A percentile compares a stretch with the other conserved stretches of the same genome.
Evolutionary conservation across 2,329 filamentous ascomycete species (phyloP).

Genomic region (Pseudogymnoascus sp.): DNA sequence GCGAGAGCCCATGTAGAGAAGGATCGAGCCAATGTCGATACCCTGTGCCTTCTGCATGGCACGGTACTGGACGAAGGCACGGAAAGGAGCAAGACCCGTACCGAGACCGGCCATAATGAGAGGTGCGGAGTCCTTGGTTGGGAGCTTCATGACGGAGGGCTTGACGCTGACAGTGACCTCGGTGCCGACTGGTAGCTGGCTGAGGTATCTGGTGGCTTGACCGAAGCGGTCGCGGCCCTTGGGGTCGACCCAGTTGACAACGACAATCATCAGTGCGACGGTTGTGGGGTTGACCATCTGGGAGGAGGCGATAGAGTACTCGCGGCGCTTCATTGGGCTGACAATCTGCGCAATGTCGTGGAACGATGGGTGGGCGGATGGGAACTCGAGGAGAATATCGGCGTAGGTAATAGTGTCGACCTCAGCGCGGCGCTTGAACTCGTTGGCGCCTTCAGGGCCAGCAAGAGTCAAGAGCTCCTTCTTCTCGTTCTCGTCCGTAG

Average conservation of each 20-base stretch:
- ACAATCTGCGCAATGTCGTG: constrained; percentile 84
- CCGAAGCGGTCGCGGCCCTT: constrained; percentile 83
- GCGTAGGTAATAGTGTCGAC: constrained; percentile 88
- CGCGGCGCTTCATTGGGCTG: constrained; percentile 84
- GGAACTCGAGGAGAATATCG: constrained; percentile 82
- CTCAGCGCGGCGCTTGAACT: constrained; percentile 88
- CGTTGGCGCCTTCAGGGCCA: constrained; percentile 69
- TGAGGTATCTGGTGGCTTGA: constrained; percentile 87
- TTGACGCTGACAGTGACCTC: constrained; percentile 90
- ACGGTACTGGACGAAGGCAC: constrained; percentile 95
- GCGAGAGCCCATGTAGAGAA: constrained; percentile 93
- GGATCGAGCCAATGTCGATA: constrained; percentile 85
- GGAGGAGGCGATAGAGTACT: constrained; percentile 98
- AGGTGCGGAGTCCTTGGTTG: constrained; percentile 74
- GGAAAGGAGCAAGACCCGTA: constrained; percentile 96
- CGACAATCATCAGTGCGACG: constrained; percentile 95
- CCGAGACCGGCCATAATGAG: constrained; percentile 99
- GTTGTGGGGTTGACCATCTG: constrained; percentile 85
- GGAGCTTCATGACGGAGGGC: constrained; percentile 98
- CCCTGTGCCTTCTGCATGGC: constrained; percentile 97
- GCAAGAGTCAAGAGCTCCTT: constrained; percentile 69
- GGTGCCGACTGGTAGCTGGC: constrained; percentile 64
- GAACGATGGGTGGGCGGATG: constrained; percentile 80
- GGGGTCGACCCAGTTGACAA: constrained; percentile 89
- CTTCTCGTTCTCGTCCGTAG: constrained; percentile 74